A percentile compares a stretch with the other conserved stretches of the same genome.
These are phyloP conservation scores for Jatropha multifida DNA, from an alignment of 441 rosid species.

Conservation along the genomic window DNA sequence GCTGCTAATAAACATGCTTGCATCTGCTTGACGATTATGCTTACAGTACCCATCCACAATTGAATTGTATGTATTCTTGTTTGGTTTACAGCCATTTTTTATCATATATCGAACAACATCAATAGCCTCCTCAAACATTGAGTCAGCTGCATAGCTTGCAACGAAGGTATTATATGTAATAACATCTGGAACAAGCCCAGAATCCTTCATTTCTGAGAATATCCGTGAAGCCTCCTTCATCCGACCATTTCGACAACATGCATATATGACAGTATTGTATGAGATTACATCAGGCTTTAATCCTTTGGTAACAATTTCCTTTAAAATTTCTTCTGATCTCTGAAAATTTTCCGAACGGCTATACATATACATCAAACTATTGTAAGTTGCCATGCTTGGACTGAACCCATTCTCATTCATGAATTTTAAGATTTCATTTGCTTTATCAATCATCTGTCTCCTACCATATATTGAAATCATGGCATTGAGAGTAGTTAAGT, in stretches of 20 bases:
- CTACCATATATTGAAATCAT: conserved; percentile 90
- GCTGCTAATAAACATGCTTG: conserved; percentile 49
- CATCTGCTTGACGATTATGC: conserved; percentile 59
- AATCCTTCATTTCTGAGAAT: conserved; percentile 65
- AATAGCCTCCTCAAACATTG: conserved; percentile 78
- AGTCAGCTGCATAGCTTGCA: conserved; percentile 78
- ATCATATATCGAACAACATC: conserved; percentile 75
- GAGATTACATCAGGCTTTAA: conserved; percentile 82
- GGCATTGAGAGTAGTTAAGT: conserved; percentile 72
- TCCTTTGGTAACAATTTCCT: conserved; percentile 64
- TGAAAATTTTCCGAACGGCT: conserved; percentile 71
- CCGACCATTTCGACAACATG: conserved; percentile 83
- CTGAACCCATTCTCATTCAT: conserved; percentile 76
- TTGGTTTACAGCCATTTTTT: conserved; percentile 66
- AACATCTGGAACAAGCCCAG: conserved; percentile 70
- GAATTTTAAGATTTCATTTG: conserved; percentile 68
- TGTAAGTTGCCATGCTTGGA: conserved; percentile 80
- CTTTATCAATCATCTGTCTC: conserved; percentile 71
- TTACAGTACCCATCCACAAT: conserved; percentile 85
- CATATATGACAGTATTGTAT: conserved; percentile 79
- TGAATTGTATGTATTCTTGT: conserved; percentile 76
- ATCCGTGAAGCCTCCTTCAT: conserved; percentile 84
- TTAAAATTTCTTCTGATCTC: conserved; percentile 65
- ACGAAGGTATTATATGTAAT: conserved; percentile 87
- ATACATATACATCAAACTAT: conserved; percentile 85